These are phyloP conservation scores for Halophytophthora batemanensis DNA, from an alignment of 352 stramenopile genomes.

Conservation along the genomic window DNA sequence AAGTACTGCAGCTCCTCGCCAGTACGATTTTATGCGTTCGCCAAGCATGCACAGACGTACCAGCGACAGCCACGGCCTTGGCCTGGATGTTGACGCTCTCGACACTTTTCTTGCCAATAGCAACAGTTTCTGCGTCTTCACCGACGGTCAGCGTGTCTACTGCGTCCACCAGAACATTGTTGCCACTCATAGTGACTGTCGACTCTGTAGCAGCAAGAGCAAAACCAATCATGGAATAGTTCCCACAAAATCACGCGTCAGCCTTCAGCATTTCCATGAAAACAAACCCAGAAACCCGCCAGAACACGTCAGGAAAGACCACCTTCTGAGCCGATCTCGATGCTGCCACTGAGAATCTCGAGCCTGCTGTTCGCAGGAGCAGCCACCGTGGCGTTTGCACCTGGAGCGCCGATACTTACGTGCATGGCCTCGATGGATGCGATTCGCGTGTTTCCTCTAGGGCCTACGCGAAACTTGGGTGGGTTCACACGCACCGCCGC, in stretches of 20 bases:
- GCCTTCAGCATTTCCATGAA: conserved; percentile 4
- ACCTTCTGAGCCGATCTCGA: conserved; percentile 35
- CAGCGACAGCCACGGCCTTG: conserved; percentile 17
- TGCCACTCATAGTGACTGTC: conserved; percentile 22
- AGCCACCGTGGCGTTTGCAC: conserved; percentile 21
- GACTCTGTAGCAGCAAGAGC: conserved; percentile 15
- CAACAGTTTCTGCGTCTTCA: conserved; percentile 14
- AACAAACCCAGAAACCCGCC: not conserved
- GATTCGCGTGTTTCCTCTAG: conserved; percentile 21
- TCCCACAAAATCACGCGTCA: conserved; percentile 6
- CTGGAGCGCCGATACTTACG: conserved; percentile 27
- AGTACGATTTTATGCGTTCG: not conserved
- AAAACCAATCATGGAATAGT: not conserved
- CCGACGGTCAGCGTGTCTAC: conserved; percentile 20
- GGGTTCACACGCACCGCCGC: conserved; percentile 22
- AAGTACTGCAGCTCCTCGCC: not conserved
- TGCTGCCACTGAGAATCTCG: conserved; percentile 27
- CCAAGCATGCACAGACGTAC: conserved; percentile 11
- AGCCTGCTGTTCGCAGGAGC: conserved; percentile 16
- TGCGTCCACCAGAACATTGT: conserved; percentile 20
- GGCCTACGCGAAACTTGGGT: conserved; percentile 22
- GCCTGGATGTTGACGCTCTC: conserved; percentile 17
- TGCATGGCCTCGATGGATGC: conserved; percentile 28
- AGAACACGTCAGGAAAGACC: not conserved
- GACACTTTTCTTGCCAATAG: conserved; percentile 19